A percentile compares a stretch with the other conserved stretches of the same genome.
phyloP scores from a whole-genome alignment of 1,284 basidiomycete genomes.

The Naganishia liquefaciens region DNA sequence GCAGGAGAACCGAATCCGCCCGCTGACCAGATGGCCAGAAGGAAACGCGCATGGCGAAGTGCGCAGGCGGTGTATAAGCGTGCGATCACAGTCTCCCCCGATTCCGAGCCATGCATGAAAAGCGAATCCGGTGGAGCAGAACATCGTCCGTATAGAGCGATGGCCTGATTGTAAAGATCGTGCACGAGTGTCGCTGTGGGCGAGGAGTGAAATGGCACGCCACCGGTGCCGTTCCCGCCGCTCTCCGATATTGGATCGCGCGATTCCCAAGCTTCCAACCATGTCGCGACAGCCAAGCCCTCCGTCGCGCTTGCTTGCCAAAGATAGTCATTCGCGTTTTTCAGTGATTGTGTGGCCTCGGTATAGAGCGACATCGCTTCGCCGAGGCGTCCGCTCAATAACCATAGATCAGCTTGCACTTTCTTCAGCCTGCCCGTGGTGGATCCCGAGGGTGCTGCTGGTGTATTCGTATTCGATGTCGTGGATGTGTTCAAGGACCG shows the following conservation, averaged over 20 bases:
- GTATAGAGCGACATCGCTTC: constrained; percentile 82
- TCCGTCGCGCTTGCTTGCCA: constrained; percentile 88
- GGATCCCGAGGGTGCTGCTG: constrained; percentile 10
- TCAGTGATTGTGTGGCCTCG: constrained; percentile 74
- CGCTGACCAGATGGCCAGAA: constrained; percentile 73
- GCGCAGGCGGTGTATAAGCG: constrained; percentile 48
- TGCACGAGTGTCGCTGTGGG: constrained; percentile 31
- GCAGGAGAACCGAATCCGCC: constrained; percentile 80
- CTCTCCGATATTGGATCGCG: constrained; percentile 56
- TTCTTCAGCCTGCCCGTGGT: constrained; percentile 66
- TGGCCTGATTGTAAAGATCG: constrained; percentile 33
- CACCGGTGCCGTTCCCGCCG: constrained; percentile 37
- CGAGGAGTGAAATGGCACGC: constrained; percentile 39
- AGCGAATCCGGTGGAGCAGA: constrained; percentile 29
- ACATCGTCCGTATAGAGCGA: constrained; percentile 29
- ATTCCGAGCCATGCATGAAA: constrained; percentile 38
- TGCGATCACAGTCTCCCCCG: constrained; percentile 50
- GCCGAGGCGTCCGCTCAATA: constrained; percentile 74
- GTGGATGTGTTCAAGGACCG: background rate
- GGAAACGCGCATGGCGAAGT: constrained; percentile 48
- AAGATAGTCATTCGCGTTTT: constrained; percentile 68
- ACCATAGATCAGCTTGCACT: constrained; percentile 81
- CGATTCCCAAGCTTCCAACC: constrained; percentile 80
- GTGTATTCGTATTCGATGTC: constrained; percentile 11
- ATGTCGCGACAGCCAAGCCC: constrained; percentile 70